Percentiles rank a stretch among this genome's conserved stretches.
Conservation (phyloP, 2,329 filamentous ascomycete species). For the Sporothrix inflata region DNA sequence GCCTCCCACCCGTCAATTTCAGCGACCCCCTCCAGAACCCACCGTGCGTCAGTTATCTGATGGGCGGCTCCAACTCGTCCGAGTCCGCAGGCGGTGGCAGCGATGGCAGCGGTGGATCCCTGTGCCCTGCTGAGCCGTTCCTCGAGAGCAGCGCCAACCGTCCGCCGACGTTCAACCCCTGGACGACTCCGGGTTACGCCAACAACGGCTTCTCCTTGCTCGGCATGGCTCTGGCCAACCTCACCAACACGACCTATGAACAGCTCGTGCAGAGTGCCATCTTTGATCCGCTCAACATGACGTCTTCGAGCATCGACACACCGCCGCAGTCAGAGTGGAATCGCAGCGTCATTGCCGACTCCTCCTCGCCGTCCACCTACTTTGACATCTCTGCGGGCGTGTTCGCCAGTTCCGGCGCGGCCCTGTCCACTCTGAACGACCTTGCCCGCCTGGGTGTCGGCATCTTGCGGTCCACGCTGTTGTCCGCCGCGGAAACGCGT, state of each 20-base stretch:
- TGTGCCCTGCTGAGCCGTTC: constrained; percentile 11
- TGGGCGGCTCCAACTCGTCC: not conserved
- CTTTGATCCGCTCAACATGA: constrained; percentile 49
- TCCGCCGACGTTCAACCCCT: constrained; percentile 48
- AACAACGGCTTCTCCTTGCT: constrained; percentile 52
- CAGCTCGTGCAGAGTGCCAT: constrained; percentile 48
- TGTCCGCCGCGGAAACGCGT: constrained; percentile 45
- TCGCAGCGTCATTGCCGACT: constrained; percentile 6
- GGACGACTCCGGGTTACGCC: constrained; percentile 52
- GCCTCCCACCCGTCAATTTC: constrained; percentile 19
- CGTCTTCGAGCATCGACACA: constrained; percentile 25
- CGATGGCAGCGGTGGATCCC: not conserved
- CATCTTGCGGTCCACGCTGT: constrained; percentile 49
- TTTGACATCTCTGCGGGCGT: constrained; percentile 22
- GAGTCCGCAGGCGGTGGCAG: not conserved
- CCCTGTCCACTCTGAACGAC: constrained; percentile 38
- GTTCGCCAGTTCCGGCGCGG: constrained; percentile 23
- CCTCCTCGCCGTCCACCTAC: not conserved
- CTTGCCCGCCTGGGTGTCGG: constrained; percentile 47
- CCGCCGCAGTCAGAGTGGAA: not conserved
- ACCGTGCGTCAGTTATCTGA: constrained; percentile 11
- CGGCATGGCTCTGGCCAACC: constrained; percentile 49
- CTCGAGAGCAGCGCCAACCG: constrained; percentile 32
- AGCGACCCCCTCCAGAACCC: constrained; percentile 26
- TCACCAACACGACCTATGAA: constrained; percentile 46